phyloP scores from a whole-genome alignment of 2,329 filamentous ascomycete genomes.

The Scedosporium minutisporum region DNA sequence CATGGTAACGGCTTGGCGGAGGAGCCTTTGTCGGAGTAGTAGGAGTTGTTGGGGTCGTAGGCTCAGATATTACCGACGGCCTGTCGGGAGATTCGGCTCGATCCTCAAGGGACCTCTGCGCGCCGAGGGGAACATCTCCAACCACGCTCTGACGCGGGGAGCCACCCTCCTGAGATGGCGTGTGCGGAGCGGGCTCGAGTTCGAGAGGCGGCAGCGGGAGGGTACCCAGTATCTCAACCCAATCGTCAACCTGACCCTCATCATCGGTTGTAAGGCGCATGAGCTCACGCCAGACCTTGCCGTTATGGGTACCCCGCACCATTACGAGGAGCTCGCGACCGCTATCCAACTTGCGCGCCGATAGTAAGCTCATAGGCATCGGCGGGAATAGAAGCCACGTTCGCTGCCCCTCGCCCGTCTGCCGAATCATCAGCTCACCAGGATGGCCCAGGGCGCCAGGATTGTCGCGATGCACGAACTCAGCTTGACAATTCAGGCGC shows the following conservation, averaged over 20 bases:
- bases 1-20: slow-evolving; percentile 23
- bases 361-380: slow-evolving; percentile 61
- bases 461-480: slow-evolving; percentile 78
- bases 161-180: slow-evolving; percentile 7
- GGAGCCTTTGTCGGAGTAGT: slow-evolving; percentile 15
- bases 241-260: slow-evolving; percentile 71
- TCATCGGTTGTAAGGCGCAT: slow-evolving; percentile 68
- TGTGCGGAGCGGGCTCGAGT: slow-evolving; percentile 22
- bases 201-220: slow-evolving; percentile 37
- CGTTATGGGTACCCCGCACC: slow-evolving; percentile 62
- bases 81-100: not conserved
- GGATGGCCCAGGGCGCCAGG: slow-evolving; percentile 52
- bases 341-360: slow-evolving; percentile 65
- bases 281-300: slow-evolving; percentile 72
- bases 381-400: slow-evolving; percentile 88
- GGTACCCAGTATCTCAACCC: slow-evolving; percentile 67
- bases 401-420: slow-evolving; percentile 65
- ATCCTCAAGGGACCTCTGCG: slow-evolving; percentile 11
- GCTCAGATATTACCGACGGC: not conserved
- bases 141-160: slow-evolving; percentile 12
- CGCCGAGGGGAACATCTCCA: slow-evolving; percentile 22
- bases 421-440: slow-evolving; percentile 86
- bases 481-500: slow-evolving; percentile 77
- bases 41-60: slow-evolving; percentile 4
- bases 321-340: slow-evolving; percentile 72